phyloP scores from a whole-genome alignment of 2,329 filamentous ascomycete genomes.

The Metarhizium guizhouense region DNA sequence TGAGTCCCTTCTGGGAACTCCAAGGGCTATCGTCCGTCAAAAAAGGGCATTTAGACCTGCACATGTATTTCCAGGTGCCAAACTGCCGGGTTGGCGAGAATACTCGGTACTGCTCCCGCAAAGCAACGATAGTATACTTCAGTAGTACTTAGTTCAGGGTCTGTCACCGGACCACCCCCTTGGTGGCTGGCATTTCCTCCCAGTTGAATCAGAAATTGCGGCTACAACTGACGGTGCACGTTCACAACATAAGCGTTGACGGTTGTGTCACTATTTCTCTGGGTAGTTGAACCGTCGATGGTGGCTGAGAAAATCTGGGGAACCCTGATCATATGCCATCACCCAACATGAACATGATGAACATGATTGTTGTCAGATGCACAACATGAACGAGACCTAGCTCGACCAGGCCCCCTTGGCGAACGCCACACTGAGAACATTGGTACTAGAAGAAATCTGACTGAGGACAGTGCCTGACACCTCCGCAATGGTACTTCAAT shows the following conservation, averaged over 20 bases:
- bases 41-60: neutral
- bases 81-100: neutral
- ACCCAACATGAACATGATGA: neutral
- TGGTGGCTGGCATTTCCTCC: too few relatives aligned
- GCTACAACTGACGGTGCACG: neutral
- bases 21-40: too few relatives aligned
- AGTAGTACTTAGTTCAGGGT: too few relatives aligned
- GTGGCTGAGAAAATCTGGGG: conserved; percentile 5
- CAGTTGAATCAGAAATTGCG: too few relatives aligned
- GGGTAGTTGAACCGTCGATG: neutral
- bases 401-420: neutral
- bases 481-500: neutral
- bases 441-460: neutral
- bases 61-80: neutral
- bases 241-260: neutral
- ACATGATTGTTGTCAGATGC: neutral
- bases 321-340: conserved; percentile 3
- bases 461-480: neutral
- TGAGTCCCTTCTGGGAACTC: too few relatives aligned
- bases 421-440: neutral
- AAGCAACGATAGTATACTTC: neutral
- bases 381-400: neutral
- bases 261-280: neutral
- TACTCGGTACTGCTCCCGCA: neutral
- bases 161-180: too few relatives aligned